Conservation (phyloP, 1,284 basidiomycete genomes). For the Anthracocystis panici-leucophaei region DNA sequence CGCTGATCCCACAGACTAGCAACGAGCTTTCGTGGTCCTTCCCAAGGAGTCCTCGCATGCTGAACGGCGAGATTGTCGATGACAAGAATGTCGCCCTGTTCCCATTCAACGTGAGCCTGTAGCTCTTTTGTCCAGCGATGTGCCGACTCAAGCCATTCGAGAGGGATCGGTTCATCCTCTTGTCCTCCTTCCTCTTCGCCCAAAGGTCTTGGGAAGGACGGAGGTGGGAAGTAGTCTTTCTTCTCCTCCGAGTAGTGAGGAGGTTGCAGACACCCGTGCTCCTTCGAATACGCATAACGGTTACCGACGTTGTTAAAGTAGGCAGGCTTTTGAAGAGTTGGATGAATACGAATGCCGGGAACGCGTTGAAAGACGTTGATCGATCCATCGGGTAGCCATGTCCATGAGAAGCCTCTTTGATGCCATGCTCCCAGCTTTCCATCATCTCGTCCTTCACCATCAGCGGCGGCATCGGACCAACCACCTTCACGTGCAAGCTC, state of each 20-base stretch:
- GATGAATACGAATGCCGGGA: constrained; percentile 49
- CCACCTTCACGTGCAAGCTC: constrained; percentile 50
- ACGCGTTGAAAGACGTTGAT: constrained; percentile 51
- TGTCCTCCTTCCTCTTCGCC: not conserved
- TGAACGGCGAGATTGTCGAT: constrained; percentile 57
- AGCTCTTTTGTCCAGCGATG: constrained; percentile 28
- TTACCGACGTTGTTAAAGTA: constrained; percentile 57
- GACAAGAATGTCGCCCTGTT: constrained; percentile 45
- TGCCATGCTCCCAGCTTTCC: constrained; percentile 42
- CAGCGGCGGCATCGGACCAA: constrained; percentile 12
- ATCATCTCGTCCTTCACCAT: not conserved
- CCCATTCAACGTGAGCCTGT: constrained; percentile 53
- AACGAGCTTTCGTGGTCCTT: constrained; percentile 42
- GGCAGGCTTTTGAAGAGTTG: constrained; percentile 30
- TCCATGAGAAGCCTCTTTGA: constrained; percentile 38
- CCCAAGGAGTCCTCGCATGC: constrained; percentile 50
- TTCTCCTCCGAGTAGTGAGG: constrained; percentile 36
- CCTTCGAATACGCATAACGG: constrained; percentile 38
- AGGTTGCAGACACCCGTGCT: constrained; percentile 26
- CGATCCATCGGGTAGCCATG: constrained; percentile 51
- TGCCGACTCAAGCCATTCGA: constrained; percentile 42
- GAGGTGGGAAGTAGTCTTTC: constrained; percentile 39
- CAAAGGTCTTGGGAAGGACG: constrained; percentile 29
- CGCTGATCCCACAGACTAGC: constrained; percentile 53
- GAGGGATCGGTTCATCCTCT: constrained; percentile 34